Percentiles rank a stretch among this genome's conserved stretches.
phyloP scores from a whole-genome alignment of 768 basidiomycete species.

The Boletus sp. region DNA sequence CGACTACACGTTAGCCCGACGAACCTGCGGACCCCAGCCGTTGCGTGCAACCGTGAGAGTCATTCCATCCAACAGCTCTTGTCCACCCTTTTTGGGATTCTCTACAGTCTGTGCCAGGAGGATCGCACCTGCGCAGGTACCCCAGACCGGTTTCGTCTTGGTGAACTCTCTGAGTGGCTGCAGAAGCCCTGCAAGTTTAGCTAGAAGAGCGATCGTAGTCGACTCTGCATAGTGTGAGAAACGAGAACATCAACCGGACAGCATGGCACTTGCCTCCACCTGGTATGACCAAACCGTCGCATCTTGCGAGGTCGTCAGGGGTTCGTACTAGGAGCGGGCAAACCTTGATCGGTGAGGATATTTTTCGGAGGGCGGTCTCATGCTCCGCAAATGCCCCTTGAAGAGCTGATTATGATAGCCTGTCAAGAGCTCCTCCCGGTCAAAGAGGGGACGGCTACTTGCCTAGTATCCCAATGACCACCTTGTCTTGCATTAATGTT shows the following conservation, averaged over 20 bases:
- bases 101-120: constrained; percentile 72
- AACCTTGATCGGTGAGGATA: constrained; percentile 45
- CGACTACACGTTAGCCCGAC: not conserved
- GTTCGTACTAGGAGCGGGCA: constrained; percentile 63
- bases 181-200: constrained; percentile 67
- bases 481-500: constrained; percentile 11
- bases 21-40: constrained; percentile 90
- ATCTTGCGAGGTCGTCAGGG: constrained; percentile 65
- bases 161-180: constrained; percentile 77
- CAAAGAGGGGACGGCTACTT: constrained; percentile 12
- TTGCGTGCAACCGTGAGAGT: constrained; percentile 80
- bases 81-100: constrained; percentile 81
- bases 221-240: constrained; percentile 54
- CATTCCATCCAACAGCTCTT: constrained; percentile 80
- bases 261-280: constrained; percentile 64
- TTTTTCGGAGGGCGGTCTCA: constrained; percentile 60
- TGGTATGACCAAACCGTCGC: constrained; percentile 88
- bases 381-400: constrained; percentile 95
- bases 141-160: constrained; percentile 80
- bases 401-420: constrained; percentile 50
- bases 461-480: constrained; percentile 54
- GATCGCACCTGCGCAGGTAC: constrained; percentile 95
- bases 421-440: not conserved
- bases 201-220: constrained; percentile 84
- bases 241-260: not conserved